Evolutionary conservation across 495 filamentous ascomycete species (phyloP), one percentile per base, ranked within the genome.

Genomic region (Penicillium silybi): DNA sequence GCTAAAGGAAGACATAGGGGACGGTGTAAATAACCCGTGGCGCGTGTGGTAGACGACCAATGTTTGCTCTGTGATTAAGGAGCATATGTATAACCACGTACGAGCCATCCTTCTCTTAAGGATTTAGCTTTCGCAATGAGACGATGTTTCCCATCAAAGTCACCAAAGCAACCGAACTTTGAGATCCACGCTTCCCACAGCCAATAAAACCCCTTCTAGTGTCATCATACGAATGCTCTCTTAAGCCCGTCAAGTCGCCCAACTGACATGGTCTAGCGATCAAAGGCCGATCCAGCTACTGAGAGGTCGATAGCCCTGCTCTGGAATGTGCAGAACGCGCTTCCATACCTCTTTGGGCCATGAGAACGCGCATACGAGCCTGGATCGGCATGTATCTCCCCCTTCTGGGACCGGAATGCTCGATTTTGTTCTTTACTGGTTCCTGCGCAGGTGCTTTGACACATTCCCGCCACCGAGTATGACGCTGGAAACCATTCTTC

Each of bases 401-500:
- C 18, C 9, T 35, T 45, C 32, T n/a, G 43, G 48, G 38, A 48
- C 11, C 50, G 60, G 63, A 66, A 66, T 66, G 63, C 47, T 48
- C 41, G 35, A 46, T 40, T 15, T 35, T 17, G 13, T 19, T 41
- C 49, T 35, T 22, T 10, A 55, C 44, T 51, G 48, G 53, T n/a
- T 18, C 22, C 18, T 48, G 19, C 20, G 5, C 26, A 11, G 16
- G 18, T 9, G 17, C 32, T 41, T 29, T 61, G 49, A 51, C 53
- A 47, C 17, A 27, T 41, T 23, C 60, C 57, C 50, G 57, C 57
- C 60, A 58, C 60, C 47, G 15, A 53, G 45, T 57, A 63, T 63
- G 60, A 64, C 52, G 60, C 41, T 10, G 35, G 53, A 51, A 20
- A 20, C 26, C 32, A 46, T 45, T 50, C 52, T 39, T 22, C 41